These are phyloP conservation scores for Trichoderma sp. DNA, from an alignment of 2,329 filamentous ascomycete species.

Conservation along the genomic window DNA sequence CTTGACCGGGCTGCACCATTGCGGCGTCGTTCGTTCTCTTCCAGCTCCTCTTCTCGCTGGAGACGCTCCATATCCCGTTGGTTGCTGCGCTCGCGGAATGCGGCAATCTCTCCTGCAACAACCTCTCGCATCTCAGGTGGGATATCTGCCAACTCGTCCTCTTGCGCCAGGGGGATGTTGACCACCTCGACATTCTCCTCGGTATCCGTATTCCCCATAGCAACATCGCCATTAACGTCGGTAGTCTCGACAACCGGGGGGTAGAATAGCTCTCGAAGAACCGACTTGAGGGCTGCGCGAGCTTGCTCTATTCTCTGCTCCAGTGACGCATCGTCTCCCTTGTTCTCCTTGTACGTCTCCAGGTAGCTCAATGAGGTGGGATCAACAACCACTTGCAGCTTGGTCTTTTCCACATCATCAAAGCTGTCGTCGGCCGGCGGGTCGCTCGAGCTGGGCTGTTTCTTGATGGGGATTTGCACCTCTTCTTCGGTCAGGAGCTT, in stretches of 20 bases:
- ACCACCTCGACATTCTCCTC: constrained; percentile 76
- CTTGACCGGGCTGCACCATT: constrained; percentile 64
- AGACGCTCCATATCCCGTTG: constrained; percentile 84
- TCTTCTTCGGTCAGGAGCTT: constrained; percentile 80
- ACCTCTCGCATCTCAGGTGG: constrained; percentile 94
- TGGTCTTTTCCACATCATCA: constrained; percentile 64
- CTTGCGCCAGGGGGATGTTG: constrained; percentile 80
- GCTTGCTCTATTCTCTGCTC: constrained; percentile 70
- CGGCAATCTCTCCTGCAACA: constrained; percentile 88
- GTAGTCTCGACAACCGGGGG: constrained; percentile 48
- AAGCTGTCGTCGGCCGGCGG: constrained; percentile 42
- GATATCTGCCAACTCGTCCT: constrained; percentile 94
- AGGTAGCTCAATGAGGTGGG: constrained; percentile 79
- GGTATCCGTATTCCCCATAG: constrained; percentile 64
- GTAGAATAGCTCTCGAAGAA: constrained; percentile 69
- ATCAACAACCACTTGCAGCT: constrained; percentile 73
- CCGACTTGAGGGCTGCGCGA: constrained; percentile 63
- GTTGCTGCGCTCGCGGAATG: constrained; percentile 89
- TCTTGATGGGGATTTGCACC: constrained; percentile 78
- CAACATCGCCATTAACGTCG: constrained; percentile 64
- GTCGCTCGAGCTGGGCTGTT: constrained; percentile 56
- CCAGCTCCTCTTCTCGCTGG: constrained; percentile 85
- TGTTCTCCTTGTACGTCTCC: constrained; percentile 71
- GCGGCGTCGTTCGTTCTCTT: constrained; percentile 76
- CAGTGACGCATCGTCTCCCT: constrained; percentile 59